Percentiles rank a stretch among this genome's conserved stretches.
These are phyloP conservation scores for Leonotis leonurus DNA, from an alignment of 257 asterid genomes.

Conservation along the genomic window DNA sequence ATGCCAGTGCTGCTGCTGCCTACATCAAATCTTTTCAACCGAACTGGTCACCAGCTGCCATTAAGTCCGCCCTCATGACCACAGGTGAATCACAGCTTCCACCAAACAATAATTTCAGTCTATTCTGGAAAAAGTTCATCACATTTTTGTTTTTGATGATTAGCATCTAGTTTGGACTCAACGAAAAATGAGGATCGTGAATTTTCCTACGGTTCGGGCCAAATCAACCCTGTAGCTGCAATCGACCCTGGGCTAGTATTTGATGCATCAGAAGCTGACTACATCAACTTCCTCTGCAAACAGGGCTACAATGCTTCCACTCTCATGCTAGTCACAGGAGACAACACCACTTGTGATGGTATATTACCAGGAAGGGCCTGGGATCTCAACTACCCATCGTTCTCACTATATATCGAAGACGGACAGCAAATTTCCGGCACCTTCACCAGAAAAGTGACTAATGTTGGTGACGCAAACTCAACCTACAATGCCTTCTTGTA, in stretches of 20 bases:
- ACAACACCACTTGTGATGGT: slow-evolving; percentile 29
- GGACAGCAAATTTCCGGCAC: slow-evolving; percentile 24
- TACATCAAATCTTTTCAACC: slow-evolving; percentile 34
- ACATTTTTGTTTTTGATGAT: neutral
- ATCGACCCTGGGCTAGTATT: slow-evolving; percentile 39
- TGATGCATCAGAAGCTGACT: slow-evolving; percentile 36
- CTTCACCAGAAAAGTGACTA: slow-evolving; percentile 36
- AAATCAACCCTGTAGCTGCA: slow-evolving; percentile 39
- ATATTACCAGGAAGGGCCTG: slow-evolving; percentile 36
- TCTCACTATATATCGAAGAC: slow-evolving; percentile 37
- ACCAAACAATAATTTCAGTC: neutral
- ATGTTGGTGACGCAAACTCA: slow-evolving; percentile 40
- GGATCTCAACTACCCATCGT: slow-evolving; percentile 48
- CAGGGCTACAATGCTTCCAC: slow-evolving; percentile 42
- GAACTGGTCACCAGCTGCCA: slow-evolving; percentile 38
- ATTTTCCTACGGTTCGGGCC: slow-evolving; percentile 43
- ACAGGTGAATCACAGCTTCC: slow-evolving; percentile 23
- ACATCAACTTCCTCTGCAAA: slow-evolving; percentile 42
- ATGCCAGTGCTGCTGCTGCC: slow-evolving; percentile 41
- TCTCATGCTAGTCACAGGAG: slow-evolving; percentile 38
- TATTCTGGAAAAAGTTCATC: neutral
- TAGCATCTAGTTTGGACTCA: slow-evolving; percentile 34
- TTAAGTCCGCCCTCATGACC: slow-evolving; percentile 49
- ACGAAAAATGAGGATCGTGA: slow-evolving; percentile 29
- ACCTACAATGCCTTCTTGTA: slow-evolving; percentile 17